phyloP scores from a whole-genome alignment of 2,329 filamentous ascomycete genomes.

The Triangularia setosa region DNA sequence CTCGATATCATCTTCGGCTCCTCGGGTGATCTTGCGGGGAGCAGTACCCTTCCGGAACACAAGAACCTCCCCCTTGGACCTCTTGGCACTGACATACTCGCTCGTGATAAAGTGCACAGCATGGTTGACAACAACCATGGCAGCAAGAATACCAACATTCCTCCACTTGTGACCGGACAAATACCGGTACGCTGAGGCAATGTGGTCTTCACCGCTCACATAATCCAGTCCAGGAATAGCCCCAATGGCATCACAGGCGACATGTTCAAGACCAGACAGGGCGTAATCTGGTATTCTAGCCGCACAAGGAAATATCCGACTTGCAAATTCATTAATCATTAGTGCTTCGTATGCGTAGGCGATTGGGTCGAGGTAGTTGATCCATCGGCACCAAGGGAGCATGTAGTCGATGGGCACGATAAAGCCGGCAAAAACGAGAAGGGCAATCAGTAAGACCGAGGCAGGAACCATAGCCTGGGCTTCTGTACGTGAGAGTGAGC shows the following conservation, averaged over 20 bases:
- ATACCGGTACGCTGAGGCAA: constrained; percentile 44
- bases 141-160: constrained; percentile 49
- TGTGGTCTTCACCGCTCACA: constrained; percentile 44
- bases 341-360: constrained; percentile 50
- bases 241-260: constrained; percentile 41
- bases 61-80: background rate
- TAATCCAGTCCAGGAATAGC: constrained; percentile 38
- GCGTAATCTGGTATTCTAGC: constrained; percentile 20
- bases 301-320: constrained; percentile 37
- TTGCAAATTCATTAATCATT: constrained; percentile 34
- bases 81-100: background rate
- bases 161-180: constrained; percentile 42
- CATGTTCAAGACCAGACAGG: background rate
- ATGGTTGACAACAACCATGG: constrained; percentile 42
- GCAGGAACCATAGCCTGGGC: constrained; percentile 53
- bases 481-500: too few species aligned
- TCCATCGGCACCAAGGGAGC: constrained; percentile 47
- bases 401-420: constrained; percentile 41
- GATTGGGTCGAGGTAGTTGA: constrained; percentile 48
- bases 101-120: constrained; percentile 40
- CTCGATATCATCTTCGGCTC: background rate
- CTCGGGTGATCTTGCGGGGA: background rate
- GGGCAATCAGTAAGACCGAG: constrained; percentile 48
- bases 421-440: constrained; percentile 56
- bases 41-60: background rate